Percentiles rank a stretch among this genome's conserved stretches.
These are phyloP conservation scores for Ambrosiella xylebori DNA, from an alignment of 2,329 filamentous ascomycete species.

Conservation along the genomic window DNA sequence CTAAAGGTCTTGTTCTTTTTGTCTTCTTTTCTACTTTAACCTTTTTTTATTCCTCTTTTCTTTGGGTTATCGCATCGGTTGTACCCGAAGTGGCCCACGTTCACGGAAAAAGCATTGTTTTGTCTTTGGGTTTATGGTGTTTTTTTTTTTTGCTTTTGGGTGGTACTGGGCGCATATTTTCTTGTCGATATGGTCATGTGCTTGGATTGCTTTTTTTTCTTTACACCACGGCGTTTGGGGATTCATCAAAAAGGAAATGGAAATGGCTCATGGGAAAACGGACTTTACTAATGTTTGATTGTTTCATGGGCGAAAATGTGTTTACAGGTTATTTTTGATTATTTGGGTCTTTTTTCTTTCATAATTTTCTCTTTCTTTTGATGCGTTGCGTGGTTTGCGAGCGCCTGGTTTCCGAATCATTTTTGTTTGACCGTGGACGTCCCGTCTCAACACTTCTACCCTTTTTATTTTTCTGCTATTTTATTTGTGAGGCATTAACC, in stretches of 20 bases:
- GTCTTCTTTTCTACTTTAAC: background rate
- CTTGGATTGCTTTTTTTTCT: background rate
- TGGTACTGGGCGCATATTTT: background rate
- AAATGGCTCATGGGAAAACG: conserved; percentile 11
- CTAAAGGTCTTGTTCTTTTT: conserved; percentile 1
- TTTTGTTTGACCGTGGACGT: conserved; percentile 7
- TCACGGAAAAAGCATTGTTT: conserved; percentile 3
- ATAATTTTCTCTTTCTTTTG: conserved; percentile 3
- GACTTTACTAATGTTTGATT: conserved; percentile 8
- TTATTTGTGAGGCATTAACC: background rate
- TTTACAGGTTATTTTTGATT: background rate
- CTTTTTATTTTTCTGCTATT: background rate
- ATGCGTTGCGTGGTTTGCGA: conserved; percentile 2
- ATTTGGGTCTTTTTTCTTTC: conserved; percentile 2
- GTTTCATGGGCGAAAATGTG: conserved; percentile 1
- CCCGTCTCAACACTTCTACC: conserved; percentile 11
- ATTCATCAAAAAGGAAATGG: conserved; percentile 9
- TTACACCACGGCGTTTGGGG: conserved; percentile 10
- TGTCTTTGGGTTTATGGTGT: conserved; percentile 1
- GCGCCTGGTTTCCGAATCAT: conserved; percentile 2
- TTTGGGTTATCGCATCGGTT: background rate
- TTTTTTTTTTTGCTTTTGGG: background rate
- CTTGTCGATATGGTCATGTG: background rate
- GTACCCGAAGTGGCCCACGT: background rate
- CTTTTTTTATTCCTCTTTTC: background rate